Base-by-base conservation (phyloP, 164 flowering plant species). In the Chimonanthus praecox region DNA sequence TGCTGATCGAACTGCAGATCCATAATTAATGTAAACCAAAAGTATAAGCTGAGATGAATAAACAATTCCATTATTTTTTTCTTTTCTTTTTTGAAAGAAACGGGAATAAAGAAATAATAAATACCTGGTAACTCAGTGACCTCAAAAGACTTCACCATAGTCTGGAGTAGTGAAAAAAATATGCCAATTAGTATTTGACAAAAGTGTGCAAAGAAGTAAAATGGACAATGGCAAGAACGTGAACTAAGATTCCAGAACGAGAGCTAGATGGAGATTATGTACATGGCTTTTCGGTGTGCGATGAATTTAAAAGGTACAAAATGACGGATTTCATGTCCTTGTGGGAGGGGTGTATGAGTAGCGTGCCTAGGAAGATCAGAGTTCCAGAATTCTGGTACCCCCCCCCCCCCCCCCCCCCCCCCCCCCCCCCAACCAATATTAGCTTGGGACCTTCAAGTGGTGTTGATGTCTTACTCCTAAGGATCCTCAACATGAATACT, bases 61-160 rank as follows among this genome's bases (percentile, higher is more conserved):
- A 11, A 54, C 60, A 54, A 54, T 3, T 11, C 4, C 6, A 49
- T 49, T 11, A 43, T 47, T 72, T 58, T 3, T 47, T 11, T 62
- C 15, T 21, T 47, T 49, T 49, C 63, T 60, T 50, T 20, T 33
- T 54, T 68, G 11, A 33, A 33, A 33, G 33, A 33, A 33, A 33
- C 43, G 70, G 72, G 58, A 71, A 13, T 6, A 60, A 8, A 51
- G 21, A n/a, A 18, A 20, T 7, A 63, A 44, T 63, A 63, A 63
- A 8, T 83, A 92, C 98, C 98, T 86, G 99, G 99, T 72, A 92
- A 82, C 61, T 95, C 97, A 11, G 98, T 89, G 71, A 88, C 99
- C 80, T 95, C 98, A 77, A 95, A 93, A 43, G 99, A 95, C 78
- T 92, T 90, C 2, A 79, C 97, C 94, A 92, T 87, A 15, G 88